Conservation (phyloP, 2,329 filamentous ascomycete genomes). For the Monosporascus sp. region DNA sequence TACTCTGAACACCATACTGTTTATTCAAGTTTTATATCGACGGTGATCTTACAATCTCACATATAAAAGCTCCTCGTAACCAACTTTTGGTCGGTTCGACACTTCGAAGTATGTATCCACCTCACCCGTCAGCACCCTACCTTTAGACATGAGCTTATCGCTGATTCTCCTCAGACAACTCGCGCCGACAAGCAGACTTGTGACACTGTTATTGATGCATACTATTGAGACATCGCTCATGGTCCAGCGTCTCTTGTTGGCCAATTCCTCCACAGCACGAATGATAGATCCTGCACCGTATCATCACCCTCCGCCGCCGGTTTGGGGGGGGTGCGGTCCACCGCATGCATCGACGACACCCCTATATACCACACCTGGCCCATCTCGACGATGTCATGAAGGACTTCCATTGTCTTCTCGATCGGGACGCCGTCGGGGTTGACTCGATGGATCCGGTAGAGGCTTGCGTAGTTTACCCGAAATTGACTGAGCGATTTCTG, state of each 20-base stretch:
- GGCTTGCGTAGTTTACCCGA: too few species aligned
- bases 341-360: conserved; percentile 36
- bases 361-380: conserved; percentile 50
- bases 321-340: conserved; percentile 57
- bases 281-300: conserved; percentile 22
- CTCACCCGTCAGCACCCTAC: conserved; percentile 42
- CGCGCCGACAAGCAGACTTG: conserved; percentile 35
- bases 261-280: conserved; percentile 28
- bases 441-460: conserved; percentile 51
- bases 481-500: too few species aligned
- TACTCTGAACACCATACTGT: too few species aligned
- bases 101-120: conserved; percentile 52
- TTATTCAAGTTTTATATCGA: too few species aligned
- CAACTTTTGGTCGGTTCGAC: conserved; percentile 30
- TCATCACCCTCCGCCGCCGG: conserved; percentile 42
- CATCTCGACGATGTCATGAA: conserved; percentile 52
- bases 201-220: conserved; percentile 45
- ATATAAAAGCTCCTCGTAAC: too few species aligned
- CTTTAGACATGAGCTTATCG: conserved; percentile 41
- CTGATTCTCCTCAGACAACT: conserved; percentile 48
- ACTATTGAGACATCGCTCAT: conserved; percentile 57
- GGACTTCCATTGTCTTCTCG: conserved; percentile 56
- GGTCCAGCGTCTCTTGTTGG: conserved; percentile 41
- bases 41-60: too few species aligned
- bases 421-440: conserved; percentile 42